Base-by-base conservation (phyloP, 116 monocot species). In the Posidonia oceanica region DNA sequence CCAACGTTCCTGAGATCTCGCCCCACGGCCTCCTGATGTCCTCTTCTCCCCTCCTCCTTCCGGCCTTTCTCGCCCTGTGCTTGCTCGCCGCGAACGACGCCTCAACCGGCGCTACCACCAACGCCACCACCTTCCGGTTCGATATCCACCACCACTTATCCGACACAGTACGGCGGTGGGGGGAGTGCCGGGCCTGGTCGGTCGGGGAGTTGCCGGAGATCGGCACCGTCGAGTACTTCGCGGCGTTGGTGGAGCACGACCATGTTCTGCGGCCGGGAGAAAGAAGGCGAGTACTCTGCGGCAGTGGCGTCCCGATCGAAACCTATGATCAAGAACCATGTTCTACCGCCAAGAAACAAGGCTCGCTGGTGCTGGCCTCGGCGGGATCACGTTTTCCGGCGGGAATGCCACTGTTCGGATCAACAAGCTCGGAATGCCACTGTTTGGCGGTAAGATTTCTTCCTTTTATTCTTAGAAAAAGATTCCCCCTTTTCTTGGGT, bases 121-220 rank as follows among this genome's bases (percentile, higher is more conserved):
- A 41, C 14, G 7, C 29, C 64, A 13, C 16, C 17, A 64, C 63
- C 21, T 70, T 86, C 39, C 62, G 71, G 1, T 68, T 95, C 14
- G 82, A 88, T 16, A 61, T 94, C 51, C 91, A 95, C 83, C 95
- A 95, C 75, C 76, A 91, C 14, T 95, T 91, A 86, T 95, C 95
- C 21, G 78, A 82, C 39, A 74, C 38, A 13, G 84, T 95, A 10
- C 73, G 82, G 51, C 71, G 75, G 53, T 94, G 87, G 87, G 78
- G 75, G 13, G 75, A 83, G 61, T 83, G 78, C 54, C 61, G 42
- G 54, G 64, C 39, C 56, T 69, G 73, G 64, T 37, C 20, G 71
- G 76, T 56, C 75, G 78, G 60, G 20, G 63, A 82, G 10, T 91
- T 83, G 86, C 95, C 90, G 53, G 76, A 82, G 78, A 67, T 62